phyloP scores from a whole-genome alignment of 2,329 filamentous ascomycete species.

The Paecilomyces dactylethromorphus region DNA sequence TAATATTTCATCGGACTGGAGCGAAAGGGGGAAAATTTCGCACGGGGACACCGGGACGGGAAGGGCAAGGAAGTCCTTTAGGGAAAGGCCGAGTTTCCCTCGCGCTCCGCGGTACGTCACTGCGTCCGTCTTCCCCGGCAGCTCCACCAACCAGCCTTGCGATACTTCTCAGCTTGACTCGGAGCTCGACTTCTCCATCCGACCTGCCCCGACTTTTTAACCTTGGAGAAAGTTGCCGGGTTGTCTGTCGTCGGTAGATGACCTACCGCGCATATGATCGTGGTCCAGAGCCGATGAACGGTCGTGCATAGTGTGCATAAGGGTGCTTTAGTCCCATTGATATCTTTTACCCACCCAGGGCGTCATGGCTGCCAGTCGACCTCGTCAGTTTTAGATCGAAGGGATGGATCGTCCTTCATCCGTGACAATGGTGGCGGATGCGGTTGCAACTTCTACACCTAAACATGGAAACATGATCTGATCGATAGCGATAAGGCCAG shows the following conservation, averaged over 20 bases:
- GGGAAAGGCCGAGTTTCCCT: no score
- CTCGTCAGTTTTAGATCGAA: neutral
- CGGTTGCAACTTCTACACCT: neutral
- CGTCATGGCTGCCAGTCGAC: neutral
- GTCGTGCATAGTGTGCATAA: neutral
- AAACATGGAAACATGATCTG: neutral
- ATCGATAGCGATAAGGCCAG: neutral
- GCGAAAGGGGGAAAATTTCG: neutral
- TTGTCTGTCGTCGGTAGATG: neutral
- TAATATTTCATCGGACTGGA: neutral
- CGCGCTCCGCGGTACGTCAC: constrained; percentile 1
- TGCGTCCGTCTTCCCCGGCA: neutral
- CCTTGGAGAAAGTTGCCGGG: neutral
- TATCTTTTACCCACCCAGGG: neutral
- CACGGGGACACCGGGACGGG: neutral
- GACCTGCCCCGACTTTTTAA: neutral
- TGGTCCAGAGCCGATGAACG: neutral
- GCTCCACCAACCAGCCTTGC: neutral
- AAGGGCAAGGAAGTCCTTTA: neutral
- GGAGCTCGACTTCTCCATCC: neutral
- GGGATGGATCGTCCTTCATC: neutral
- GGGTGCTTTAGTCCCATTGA: neutral
- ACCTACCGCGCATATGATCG: neutral
- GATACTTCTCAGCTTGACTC: neutral
- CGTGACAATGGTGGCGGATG: neutral